A percentile compares a stretch with the other conserved stretches of the same genome.
Evolutionary conservation across 371 early-diverging fungal genomes (phyloP).

Genomic region (Mucor saturninus): DNA sequence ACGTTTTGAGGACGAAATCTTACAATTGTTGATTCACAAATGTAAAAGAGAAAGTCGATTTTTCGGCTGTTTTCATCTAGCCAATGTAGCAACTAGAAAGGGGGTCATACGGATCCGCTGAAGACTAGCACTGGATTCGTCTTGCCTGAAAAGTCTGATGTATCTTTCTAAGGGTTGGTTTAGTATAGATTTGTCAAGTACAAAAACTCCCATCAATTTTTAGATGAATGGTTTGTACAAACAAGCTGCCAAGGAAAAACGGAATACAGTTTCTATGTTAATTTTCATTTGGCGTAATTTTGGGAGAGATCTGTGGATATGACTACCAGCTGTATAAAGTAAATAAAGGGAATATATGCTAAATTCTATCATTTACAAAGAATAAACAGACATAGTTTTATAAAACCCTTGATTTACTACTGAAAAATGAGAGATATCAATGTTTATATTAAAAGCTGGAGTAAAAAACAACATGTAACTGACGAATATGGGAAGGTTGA

Average conservation of each 20-base stretch:
- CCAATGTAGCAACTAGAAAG: slow-evolving; percentile 1
- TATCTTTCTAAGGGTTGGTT: not conserved
- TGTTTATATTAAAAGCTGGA: no score
- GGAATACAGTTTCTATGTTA: not conserved
- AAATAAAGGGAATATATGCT: not conserved
- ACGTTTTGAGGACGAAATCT: slow-evolving; percentile 11
- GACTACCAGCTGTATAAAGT: not conserved
- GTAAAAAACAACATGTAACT: no score
- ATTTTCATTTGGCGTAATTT: not conserved
- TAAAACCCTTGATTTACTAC: not conserved
- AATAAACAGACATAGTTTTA: slow-evolving; percentile 3
- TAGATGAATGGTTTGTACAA: not conserved
- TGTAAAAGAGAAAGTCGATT: slow-evolving; percentile 9
- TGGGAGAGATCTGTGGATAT: not conserved
- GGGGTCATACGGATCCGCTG: not conserved
- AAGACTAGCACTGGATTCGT: not conserved
- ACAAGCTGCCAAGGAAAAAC: not conserved
- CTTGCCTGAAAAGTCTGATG: not conserved
- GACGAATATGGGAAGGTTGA: no score
- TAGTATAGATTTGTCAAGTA: not conserved
- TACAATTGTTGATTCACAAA: slow-evolving; percentile 12
- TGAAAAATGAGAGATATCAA: not conserved
- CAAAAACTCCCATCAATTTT: slow-evolving; percentile 1
- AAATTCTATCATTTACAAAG: slow-evolving; percentile 1
- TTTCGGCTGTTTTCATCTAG: not conserved